phyloP scores from a whole-genome alignment of 106 monocot species.

The Acorus gramineus region DNA sequence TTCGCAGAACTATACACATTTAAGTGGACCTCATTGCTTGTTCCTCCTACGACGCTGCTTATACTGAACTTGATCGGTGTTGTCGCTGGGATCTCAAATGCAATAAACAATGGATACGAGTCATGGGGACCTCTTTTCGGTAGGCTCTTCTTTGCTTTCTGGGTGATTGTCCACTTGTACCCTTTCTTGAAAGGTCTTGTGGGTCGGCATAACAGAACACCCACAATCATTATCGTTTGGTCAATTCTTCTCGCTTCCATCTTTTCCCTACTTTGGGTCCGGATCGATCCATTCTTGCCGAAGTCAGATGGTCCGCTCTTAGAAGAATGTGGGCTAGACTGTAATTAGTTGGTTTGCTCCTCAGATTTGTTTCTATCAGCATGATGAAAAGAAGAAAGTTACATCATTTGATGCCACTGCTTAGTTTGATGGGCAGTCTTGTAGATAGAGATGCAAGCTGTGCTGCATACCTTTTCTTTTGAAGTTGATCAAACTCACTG shows the following conservation, averaged over 20 bases:
- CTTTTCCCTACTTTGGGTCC: constrained; percentile 70
- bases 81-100: constrained; percentile 71
- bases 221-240: constrained; percentile 80
- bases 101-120: constrained; percentile 84
- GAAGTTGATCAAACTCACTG: background rate
- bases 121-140: constrained; percentile 82
- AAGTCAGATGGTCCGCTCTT: constrained; percentile 58
- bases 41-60: constrained; percentile 73
- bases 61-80: constrained; percentile 63
- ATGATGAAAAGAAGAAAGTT: background rate
- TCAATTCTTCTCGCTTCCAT: constrained; percentile 81
- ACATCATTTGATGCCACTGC: background rate
- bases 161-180: constrained; percentile 78
- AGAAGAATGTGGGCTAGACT: constrained; percentile 75
- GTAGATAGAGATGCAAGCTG: constrained; percentile 16
- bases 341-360: constrained; percentile 23
- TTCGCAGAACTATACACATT: constrained; percentile 71
- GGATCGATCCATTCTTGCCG: constrained; percentile 67
- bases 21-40: constrained; percentile 76
- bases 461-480: constrained; percentile 5
- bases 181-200: constrained; percentile 82
- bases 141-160: constrained; percentile 70
- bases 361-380: background rate
- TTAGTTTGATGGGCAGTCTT: constrained; percentile 2
- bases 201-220: constrained; percentile 62